These are phyloP conservation scores for Candida orba DNA, from an alignment of 805 yeast genomes.

Conservation along the genomic window DNA sequence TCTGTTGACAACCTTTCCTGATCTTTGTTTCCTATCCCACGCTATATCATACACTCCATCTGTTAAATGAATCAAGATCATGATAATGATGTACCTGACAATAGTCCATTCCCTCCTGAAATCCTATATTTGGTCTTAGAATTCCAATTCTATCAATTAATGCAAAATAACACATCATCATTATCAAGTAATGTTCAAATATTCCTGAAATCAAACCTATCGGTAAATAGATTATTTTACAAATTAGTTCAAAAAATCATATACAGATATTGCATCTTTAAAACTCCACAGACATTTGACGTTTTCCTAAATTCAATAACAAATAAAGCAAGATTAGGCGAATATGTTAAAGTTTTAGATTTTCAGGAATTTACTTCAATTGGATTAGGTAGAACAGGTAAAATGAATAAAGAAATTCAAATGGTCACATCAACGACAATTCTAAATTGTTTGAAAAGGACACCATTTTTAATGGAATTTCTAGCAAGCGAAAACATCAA, in stretches of 20 bases:
- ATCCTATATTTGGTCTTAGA: conserved; percentile 48
- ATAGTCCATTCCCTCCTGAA: conserved; percentile 42
- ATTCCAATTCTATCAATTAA: conserved; percentile 42
- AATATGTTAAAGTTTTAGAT: conserved; percentile 68
- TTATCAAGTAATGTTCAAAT: conserved; percentile 44
- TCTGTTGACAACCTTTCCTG: too few species aligned
- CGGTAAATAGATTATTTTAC: conserved; percentile 52
- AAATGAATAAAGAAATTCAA: conserved; percentile 87
- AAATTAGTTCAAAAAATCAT: conserved; percentile 49
- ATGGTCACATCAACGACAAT: conserved; percentile 79
- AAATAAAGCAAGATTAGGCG: conserved; percentile 41
- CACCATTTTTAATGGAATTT: conserved; percentile 70
- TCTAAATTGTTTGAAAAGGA: conserved; percentile 48
- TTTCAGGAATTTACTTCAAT: conserved; percentile 85
- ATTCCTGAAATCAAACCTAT: conserved; percentile 44
- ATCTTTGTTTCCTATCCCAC: too few species aligned
- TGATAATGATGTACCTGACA: neutral
- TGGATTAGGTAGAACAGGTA: conserved; percentile 82
- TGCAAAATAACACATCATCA: conserved; percentile 43
- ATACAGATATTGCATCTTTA: conserved; percentile 64
- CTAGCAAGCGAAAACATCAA: conserved; percentile 81
- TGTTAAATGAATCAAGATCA: neutral
- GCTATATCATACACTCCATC: neutral
- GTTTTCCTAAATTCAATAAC: conserved; percentile 53
- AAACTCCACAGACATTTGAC: conserved; percentile 75